Base-by-base conservation (phyloP, 768 basidiomycete species). In the Boletus pseudo-olivaceus region DNA sequence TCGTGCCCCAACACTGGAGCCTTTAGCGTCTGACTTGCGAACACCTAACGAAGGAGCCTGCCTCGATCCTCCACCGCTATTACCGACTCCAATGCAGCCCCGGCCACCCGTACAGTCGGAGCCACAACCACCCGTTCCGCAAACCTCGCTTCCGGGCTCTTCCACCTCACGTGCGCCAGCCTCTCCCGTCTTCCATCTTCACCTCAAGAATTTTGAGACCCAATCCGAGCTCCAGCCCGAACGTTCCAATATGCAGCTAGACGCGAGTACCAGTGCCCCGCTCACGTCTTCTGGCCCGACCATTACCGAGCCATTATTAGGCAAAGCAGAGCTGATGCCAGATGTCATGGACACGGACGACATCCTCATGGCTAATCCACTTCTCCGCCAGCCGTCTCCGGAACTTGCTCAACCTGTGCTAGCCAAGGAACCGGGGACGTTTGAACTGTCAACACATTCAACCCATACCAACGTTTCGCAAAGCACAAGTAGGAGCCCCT, bases 401-500 rank as follows among this genome's bases (percentile, higher is more conserved):
- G 57, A 42, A 17, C 44, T 23, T 42, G n/a, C 15, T 8, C 59
- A 45, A 43, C 37, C 43, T 35, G 27, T 44, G 32, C 11, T 26
- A 41, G 30, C 40, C 20, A 26, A 26, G 10, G 56, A 57, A 17
- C 29, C 46, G 35, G 53, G n/a, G 20, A 27, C 27, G 17, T 27
- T 29, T 27, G 47, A 26, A 40, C 17, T 27, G n/a, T 38, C 53
- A 14, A 34, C 14, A 8, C 38, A 42, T 49, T 47, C 47, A 20
- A 29, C 44, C 14, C 41, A 48, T 39, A n/a, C 44, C 30, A 41
- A 46, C 34, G 12, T 39, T 47, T 49, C 51, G 15, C 54, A 57
- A 29, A 44, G 30, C 43, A 39, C 50, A 10, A 54, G 51, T 20
- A 43, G 49, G 15, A 63, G 47, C 53, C 51, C 50, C 45, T 63